Conservation (phyloP, 2,329 filamentous ascomycete species). For the Sporothrix mexicana region DNA sequence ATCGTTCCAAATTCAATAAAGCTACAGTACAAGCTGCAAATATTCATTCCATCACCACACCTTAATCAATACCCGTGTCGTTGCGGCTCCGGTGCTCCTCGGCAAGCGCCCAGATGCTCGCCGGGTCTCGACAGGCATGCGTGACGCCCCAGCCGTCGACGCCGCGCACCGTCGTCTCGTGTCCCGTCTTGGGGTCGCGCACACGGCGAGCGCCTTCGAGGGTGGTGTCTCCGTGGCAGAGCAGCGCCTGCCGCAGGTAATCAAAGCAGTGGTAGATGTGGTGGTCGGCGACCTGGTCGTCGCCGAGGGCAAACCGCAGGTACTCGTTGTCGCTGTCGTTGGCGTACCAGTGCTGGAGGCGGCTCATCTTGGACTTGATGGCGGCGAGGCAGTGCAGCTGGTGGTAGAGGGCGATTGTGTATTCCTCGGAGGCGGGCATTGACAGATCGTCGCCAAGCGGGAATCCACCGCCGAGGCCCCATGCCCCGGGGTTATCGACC, state of each 20-base stretch:
- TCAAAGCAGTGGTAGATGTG: constrained; percentile 40
- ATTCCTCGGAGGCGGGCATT: constrained; percentile 33
- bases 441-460: constrained; percentile 25
- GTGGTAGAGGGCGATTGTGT: constrained; percentile 38
- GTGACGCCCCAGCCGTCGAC: constrained; percentile 39
- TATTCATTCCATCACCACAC: not conserved
- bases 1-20: no score
- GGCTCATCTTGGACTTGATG: constrained; percentile 37
- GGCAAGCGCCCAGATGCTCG: constrained; percentile 35
- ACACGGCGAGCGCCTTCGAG: constrained; percentile 36
- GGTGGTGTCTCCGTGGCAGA: constrained; percentile 39
- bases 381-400: constrained; percentile 39
- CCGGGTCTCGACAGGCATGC: constrained; percentile 37
- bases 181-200: not conserved
- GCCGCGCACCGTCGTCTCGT: constrained; percentile 30
- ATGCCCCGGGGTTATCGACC: constrained; percentile 33
- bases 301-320: constrained; percentile 35
- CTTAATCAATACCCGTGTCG: constrained; percentile 36
- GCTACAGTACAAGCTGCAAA: no score
- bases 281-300: constrained; percentile 35
- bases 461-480: constrained; percentile 34
- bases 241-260: constrained; percentile 38
- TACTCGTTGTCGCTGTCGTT: constrained; percentile 38
- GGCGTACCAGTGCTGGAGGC: constrained; percentile 36
- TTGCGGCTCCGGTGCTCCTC: constrained; percentile 35